Percentiles rank a stretch among this genome's conserved stretches.
phyloP scores from a whole-genome alignment of 2,329 filamentous ascomycete species.

The Exophiala calicioides region DNA sequence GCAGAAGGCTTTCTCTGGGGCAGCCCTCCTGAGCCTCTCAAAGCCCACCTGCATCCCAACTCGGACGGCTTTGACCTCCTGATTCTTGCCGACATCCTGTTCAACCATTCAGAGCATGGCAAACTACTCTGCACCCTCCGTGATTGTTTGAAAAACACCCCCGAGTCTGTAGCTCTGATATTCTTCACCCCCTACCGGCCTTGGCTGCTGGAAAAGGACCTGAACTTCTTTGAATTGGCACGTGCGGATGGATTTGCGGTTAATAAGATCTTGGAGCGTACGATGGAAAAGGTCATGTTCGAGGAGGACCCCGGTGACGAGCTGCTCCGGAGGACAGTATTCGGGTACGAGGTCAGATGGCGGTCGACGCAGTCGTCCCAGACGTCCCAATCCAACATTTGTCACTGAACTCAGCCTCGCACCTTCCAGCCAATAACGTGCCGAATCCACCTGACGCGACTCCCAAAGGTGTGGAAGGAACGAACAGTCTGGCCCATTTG shows the following conservation, averaged over 20 bases:
- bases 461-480: neutral
- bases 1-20: constrained; percentile 85
- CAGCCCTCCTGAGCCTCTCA: constrained; percentile 59
- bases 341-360: constrained; percentile 74
- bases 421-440: constrained; percentile 1
- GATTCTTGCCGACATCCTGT: constrained; percentile 84
- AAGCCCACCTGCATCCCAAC: constrained; percentile 53
- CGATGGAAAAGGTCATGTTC: constrained; percentile 85
- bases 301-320: constrained; percentile 85
- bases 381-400: no score
- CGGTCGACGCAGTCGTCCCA: constrained; percentile 9
- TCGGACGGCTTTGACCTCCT: constrained; percentile 68
- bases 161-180: constrained; percentile 69
- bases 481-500: neutral
- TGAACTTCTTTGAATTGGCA: constrained; percentile 81
- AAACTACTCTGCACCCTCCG: constrained; percentile 74
- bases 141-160: constrained; percentile 61
- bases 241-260: constrained; percentile 71
- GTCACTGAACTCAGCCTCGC: constrained; percentile 2
- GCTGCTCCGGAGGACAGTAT: constrained; percentile 77
- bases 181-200: constrained; percentile 95
- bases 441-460: neutral
- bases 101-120: constrained; percentile 83
- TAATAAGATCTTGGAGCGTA: constrained; percentile 75
- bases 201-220: constrained; percentile 81